Evolutionary conservation across 2,329 filamentous ascomycete genomes (phyloP), one percentile per base, ranked within the genome.

Genomic region (Fusarium annulatum): DNA sequence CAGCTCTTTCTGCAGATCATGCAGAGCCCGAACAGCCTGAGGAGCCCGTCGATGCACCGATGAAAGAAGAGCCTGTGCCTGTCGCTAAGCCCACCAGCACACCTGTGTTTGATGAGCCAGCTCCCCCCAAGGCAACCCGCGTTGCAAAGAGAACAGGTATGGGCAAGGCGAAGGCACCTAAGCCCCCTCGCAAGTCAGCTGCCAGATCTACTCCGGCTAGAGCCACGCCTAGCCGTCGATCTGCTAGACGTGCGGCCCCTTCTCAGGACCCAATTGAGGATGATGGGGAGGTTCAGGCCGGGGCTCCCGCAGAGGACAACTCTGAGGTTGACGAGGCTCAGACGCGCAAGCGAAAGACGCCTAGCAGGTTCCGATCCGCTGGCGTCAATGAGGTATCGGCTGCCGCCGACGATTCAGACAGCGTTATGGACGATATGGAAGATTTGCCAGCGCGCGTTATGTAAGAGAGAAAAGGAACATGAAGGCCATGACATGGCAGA

Each of bases 401-500:
- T 41, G 62, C 49, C 18, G 65, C 69, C n/a, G 72, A 77, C 18
- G 76, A 73, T 19, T 81, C 78, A 9, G 80, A 81, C 28, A 83
- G 81, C 42, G 78, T 79, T 19, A 84, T 85, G 82, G 83, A 85
- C 39, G 84, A 85, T 48, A 84, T 85, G 84, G 83, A 85, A 60
- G 84, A 85, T 64, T 73, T 85, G 45, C 84, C 83, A 10, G 80
- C 81, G n/a, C 77, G 77, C 18, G 49, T 79, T n/a, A 21, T 49
- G 41, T 76, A 61, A 66, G 23, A 51, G 26, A 42, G 41, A 52
- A 36, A 30, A 30, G 19, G 38, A 26, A 46, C 21, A 39, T n/a
- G 23, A 42, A 21, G 23, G 48, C 21, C 38, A 42, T 21, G n/a
- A 30, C 21, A 26, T 28, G 39, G 39, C 34, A 45, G n/a, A 46